A percentile compares a stretch with the other conserved stretches of the same genome.
Conservation (phyloP, 805 yeast genomes). For the Saccharomycopsis sp. region DNA sequence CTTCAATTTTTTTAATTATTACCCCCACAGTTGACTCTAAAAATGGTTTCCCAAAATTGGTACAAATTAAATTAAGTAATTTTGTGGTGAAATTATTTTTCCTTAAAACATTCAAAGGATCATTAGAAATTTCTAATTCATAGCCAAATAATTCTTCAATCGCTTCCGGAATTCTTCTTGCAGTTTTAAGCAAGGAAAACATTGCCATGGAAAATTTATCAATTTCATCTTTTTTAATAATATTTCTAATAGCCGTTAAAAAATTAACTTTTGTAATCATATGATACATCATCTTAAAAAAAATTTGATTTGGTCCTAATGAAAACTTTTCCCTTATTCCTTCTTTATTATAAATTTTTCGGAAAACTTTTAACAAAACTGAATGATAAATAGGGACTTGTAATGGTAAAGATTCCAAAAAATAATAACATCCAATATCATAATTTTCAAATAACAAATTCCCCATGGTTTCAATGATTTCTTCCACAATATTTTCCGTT, state of each 20-base stretch:
- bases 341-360: conserved; percentile 20
- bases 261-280: too few relatives aligned
- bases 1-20: conserved; percentile 43
- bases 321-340: too few relatives aligned
- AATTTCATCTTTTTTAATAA: background rate
- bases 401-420: conserved; percentile 5
- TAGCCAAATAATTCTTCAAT: conserved; percentile 4
- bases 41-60: conserved; percentile 51
- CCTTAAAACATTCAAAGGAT: conserved; percentile 50
- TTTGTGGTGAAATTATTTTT: conserved; percentile 63
- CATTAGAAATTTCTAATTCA: conserved; percentile 19
- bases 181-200: conserved; percentile 1
- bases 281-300: too few relatives aligned
- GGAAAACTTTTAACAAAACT: conserved; percentile 10
- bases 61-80: conserved; percentile 60
- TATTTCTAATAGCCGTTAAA: background rate
- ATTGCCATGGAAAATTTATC: conserved; percentile 9
- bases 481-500: conserved; percentile 3
- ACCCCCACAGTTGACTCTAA: conserved; percentile 44
- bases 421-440: conserved; percentile 12
- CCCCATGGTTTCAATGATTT: conserved; percentile 4
- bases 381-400: conserved; percentile 4
- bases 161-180: background rate
- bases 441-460: conserved; percentile 12
- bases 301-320: too few relatives aligned